Percentiles rank a stretch among this genome's conserved stretches.
These are phyloP conservation scores for Dactylellina haptotyla DNA, from an alignment of 2,329 filamentous ascomycete species.

Conservation along the genomic window DNA sequence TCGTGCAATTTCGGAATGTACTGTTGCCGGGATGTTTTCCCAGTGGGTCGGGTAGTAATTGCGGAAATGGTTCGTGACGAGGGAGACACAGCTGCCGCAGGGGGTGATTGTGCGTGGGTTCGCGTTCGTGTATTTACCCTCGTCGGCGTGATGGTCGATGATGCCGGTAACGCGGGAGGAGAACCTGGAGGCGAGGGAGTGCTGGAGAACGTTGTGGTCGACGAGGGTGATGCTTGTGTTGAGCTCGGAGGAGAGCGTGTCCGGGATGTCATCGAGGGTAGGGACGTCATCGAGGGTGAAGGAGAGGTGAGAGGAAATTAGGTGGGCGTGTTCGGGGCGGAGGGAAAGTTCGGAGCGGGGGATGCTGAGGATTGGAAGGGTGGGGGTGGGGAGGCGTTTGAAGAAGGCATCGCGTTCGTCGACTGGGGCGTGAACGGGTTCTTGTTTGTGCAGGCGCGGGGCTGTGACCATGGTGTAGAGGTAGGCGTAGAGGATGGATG, in stretches of 20 bases:
- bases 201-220: conserved; percentile 76
- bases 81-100: conserved; percentile 77
- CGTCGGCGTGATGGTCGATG: conserved; percentile 83
- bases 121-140: conserved; percentile 62
- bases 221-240: conserved; percentile 67
- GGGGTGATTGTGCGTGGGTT: conserved; percentile 72
- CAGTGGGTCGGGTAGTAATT: conserved; percentile 65
- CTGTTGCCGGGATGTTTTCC: conserved; percentile 57
- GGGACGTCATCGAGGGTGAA: conserved; percentile 72
- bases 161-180: conserved; percentile 72
- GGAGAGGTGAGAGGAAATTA: conserved; percentile 69
- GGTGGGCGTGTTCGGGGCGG: conserved; percentile 76
- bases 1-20: conserved; percentile 69
- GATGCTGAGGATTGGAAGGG: conserved; percentile 81
- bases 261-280: conserved; percentile 70
- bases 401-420: conserved; percentile 20
- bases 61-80: conserved; percentile 72
- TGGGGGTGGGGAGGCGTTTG: conserved; percentile 63
- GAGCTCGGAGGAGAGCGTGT: conserved; percentile 66
- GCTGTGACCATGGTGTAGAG: conserved; percentile 69
- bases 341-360: conserved; percentile 73
- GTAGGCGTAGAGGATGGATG: conserved; percentile 78
- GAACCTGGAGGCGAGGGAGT: conserved; percentile 19
- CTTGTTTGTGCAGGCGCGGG: conserved; percentile 61
- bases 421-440: background rate